These are phyloP conservation scores for Epichloe sibirici DNA, from an alignment of 2,329 filamentous ascomycete species.

Conservation along the genomic window DNA sequence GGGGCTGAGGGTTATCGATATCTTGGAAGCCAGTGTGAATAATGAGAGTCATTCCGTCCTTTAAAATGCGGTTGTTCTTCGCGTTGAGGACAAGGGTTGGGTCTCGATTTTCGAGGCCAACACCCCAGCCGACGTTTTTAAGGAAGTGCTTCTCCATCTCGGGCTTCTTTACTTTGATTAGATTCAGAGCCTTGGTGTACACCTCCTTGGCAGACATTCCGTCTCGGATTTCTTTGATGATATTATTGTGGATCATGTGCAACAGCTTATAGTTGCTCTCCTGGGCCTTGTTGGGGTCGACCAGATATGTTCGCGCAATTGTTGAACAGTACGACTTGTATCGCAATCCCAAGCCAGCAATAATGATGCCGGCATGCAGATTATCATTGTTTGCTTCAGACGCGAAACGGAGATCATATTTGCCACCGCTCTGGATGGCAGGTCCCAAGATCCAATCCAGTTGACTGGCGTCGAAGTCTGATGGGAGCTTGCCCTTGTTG, in stretches of 20 bases:
- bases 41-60: constrained; percentile 94
- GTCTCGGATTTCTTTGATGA: constrained; percentile 82
- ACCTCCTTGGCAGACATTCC: constrained; percentile 80
- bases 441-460: constrained; percentile 92
- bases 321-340: constrained; percentile 94
- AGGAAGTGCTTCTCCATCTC: constrained; percentile 91
- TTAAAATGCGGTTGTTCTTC: constrained; percentile 73
- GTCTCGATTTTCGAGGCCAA: constrained; percentile 87
- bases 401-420: constrained; percentile 78
- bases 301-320: constrained; percentile 86
- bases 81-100: constrained; percentile 70
- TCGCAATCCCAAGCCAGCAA: constrained; percentile 80
- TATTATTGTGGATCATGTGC: constrained; percentile 70
- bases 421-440: constrained; percentile 87
- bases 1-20: constrained; percentile 72
- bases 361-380: constrained; percentile 84
- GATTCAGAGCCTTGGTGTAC: constrained; percentile 71
- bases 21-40: constrained; percentile 85
- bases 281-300: constrained; percentile 93
- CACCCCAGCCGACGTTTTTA: constrained; percentile 82
- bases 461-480: constrained; percentile 76
- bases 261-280: constrained; percentile 90
- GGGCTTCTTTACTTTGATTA: constrained; percentile 82
- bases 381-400: constrained; percentile 68
- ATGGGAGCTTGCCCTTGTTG: constrained; percentile 62